Percentiles rank a stretch among this genome's conserved stretches.
phyloP scores from a whole-genome alignment of 2,329 filamentous ascomycete genomes.

The Trichoderma guizhouense region DNA sequence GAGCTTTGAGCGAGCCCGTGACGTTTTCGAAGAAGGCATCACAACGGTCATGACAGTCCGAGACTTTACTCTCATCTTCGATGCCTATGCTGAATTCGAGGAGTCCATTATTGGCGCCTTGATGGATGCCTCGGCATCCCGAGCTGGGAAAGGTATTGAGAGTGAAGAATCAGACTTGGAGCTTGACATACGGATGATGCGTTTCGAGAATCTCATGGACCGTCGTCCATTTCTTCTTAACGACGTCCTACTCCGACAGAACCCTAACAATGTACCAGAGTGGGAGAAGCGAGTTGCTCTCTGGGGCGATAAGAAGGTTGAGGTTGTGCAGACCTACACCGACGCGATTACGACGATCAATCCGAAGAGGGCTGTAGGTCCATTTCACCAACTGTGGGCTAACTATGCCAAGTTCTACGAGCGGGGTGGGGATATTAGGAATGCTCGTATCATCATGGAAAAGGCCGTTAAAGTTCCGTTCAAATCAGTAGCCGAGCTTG shows the following conservation, averaged over 20 bases:
- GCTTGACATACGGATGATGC: constrained; percentile 93
- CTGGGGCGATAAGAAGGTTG: constrained; percentile 89
- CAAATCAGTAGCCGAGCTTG: constrained; percentile 93
- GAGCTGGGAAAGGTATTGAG: constrained; percentile 72
- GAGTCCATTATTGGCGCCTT: constrained; percentile 89
- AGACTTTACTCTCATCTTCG: constrained; percentile 94
- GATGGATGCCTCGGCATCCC: constrained; percentile 80
- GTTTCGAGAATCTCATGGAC: constrained; percentile 98
- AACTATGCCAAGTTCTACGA: constrained; percentile 99
- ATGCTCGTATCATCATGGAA: constrained; percentile 89
- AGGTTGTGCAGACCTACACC: constrained; percentile 92
- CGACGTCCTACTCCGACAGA: constrained; percentile 90
- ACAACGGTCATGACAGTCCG: constrained; percentile 98
- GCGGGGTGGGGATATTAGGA: constrained; percentile 75
- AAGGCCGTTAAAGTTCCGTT: constrained; percentile 98
- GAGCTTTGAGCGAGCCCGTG: constrained; percentile 86
- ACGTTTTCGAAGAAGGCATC: constrained; percentile 93
- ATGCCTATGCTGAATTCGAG: constrained; percentile 94
- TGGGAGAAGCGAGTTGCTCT: constrained; percentile 97
- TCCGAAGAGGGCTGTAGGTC: constrained; percentile 89
- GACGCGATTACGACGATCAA: constrained; percentile 89
- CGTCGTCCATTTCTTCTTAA: constrained; percentile 92
- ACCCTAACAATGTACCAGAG: constrained; percentile 91
- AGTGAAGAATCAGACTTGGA: constrained; percentile 89
- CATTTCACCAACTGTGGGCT: constrained; percentile 92